Evolutionary conservation across 176 grass and related monocot species (phyloP).

Genomic region (Eleusine indica): DNA sequence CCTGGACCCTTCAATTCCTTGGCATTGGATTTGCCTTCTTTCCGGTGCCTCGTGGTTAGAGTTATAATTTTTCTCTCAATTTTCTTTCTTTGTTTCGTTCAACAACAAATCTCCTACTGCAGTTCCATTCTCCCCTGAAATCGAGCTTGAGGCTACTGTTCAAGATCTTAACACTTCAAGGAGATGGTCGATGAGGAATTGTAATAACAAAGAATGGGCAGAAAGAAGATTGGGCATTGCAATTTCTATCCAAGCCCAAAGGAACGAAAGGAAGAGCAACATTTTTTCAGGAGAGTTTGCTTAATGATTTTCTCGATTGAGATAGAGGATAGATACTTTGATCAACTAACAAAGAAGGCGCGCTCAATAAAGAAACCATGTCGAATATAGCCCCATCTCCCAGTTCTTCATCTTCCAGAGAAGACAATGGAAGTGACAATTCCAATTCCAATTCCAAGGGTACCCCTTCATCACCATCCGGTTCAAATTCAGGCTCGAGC

Average conservation of each 20-base stretch:
- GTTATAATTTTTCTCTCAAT: not conserved
- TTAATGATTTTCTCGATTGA: slow-evolving; percentile 17
- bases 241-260: not conserved
- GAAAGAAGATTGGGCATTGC: not conserved
- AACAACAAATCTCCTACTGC: not conserved
- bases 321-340: not conserved
- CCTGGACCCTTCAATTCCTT: slow-evolving; percentile 27
- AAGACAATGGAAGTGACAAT: slow-evolving; percentile 1
- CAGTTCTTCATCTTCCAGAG: not conserved
- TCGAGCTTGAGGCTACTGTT: not conserved
- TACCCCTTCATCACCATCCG: not conserved
- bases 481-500: slow-evolving; percentile 19
- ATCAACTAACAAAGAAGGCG: not conserved
- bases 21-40: slow-evolving; percentile 1
- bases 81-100: not conserved
- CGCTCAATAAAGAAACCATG: slow-evolving; percentile 17
- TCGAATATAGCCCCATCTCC: slow-evolving; percentile 44
- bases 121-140: not conserved
- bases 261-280: not conserved
- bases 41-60: not conserved
- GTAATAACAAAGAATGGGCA: slow-evolving; percentile 32
- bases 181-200: slow-evolving; percentile 31
- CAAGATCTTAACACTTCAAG: not conserved
- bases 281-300: not conserved
- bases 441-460: slow-evolving; percentile 41